Base-by-base conservation (phyloP, 768 basidiomycete species). In the Mycena latifolia region DNA sequence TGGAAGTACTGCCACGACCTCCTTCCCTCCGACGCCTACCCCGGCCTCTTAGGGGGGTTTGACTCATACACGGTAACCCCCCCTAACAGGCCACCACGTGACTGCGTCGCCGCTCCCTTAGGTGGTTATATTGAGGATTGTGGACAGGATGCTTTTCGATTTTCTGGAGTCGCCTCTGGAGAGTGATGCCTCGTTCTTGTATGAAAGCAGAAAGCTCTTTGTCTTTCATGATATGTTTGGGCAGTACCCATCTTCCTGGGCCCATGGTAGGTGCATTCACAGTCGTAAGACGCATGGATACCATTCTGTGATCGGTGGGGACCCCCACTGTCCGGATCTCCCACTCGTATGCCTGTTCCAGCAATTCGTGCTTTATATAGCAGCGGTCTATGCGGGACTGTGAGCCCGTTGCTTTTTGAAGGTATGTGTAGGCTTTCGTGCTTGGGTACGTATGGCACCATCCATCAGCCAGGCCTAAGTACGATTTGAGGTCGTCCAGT, bases 361-460 rank as follows among this genome's bases (percentile, higher is more conserved):
- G 43, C 0, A 76, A 5, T 2, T 50, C 28, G 0, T 68, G 35
- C 9, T 65, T 71, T 0, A 75, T 27, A 43, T 81, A 81, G 41
- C 82, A 80, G 18, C 79, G 53, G 67, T 84, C 79, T 9, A 82
- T 72, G 5, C 79, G 52, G 1, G 80, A 80, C n/a, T 75, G 69
- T 18, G 64, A 52, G 0, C 31, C 48, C 27, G 64, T 69, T 17
- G 48, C 46, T 33, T 55, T 47, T 48, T 75, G 73, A 1, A 47
- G 29, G 72, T 71, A 81, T 5, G 82, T 78, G 63, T 70, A 82
- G 10, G 22, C 61, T n/a, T 43, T 68, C 2, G 33, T 61, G 0
- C 56, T 52, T 0, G 76, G 76, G 72, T 72, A 65, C 9, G 66
- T 67, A 0, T 48, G n/a, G 39, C 79, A 31, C 80, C 80, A 84